These are phyloP conservation scores for Meredithiella fracta DNA, from an alignment of 2,329 filamentous ascomycete genomes.

Conservation along the genomic window DNA sequence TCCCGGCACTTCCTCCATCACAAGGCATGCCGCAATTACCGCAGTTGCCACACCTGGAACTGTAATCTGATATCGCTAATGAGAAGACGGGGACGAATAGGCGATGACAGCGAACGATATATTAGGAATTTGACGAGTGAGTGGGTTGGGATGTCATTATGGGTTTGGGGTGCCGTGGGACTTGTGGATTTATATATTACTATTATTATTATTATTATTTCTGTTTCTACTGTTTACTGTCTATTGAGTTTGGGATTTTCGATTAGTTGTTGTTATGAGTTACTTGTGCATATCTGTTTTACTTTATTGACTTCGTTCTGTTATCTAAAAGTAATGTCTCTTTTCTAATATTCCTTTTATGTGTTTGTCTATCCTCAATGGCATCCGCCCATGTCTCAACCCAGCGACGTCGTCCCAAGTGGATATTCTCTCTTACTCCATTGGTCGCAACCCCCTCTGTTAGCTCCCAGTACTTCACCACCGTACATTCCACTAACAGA, in stretches of 20 bases:
- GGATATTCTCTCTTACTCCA: neutral
- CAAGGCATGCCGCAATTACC: slow-evolving; percentile 8
- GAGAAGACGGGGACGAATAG: too few relatives aligned
- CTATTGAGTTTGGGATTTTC: slow-evolving; percentile 1
- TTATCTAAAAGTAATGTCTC: too few relatives aligned
- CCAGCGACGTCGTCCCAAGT: neutral
- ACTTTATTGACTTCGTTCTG: too few relatives aligned
- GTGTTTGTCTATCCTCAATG: too few relatives aligned
- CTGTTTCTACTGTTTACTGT: slow-evolving; percentile 4
- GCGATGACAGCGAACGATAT: too few relatives aligned
- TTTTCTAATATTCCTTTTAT: too few relatives aligned
- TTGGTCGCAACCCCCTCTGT: neutral
- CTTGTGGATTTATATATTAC: slow-evolving; percentile 1
- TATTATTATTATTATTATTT: too few relatives aligned
- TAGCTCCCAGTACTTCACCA: neutral
- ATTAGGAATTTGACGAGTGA: too few relatives aligned
- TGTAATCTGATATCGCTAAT: slow-evolving; percentile 6
- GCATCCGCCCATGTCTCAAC: neutral
- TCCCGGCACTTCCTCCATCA: neutral
- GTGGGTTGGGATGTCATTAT: neutral
- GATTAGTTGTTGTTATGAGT: neutral
- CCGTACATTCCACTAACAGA: neutral
- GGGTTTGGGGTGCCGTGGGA: too few relatives aligned
- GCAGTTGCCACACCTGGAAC: slow-evolving; percentile 10
- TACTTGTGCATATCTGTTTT: too few relatives aligned